A percentile compares a stretch with the other conserved stretches of the same genome.
Conservation (phyloP, 192 early-diverging fungal genomes). For the Linnemannia exigua region DNA sequence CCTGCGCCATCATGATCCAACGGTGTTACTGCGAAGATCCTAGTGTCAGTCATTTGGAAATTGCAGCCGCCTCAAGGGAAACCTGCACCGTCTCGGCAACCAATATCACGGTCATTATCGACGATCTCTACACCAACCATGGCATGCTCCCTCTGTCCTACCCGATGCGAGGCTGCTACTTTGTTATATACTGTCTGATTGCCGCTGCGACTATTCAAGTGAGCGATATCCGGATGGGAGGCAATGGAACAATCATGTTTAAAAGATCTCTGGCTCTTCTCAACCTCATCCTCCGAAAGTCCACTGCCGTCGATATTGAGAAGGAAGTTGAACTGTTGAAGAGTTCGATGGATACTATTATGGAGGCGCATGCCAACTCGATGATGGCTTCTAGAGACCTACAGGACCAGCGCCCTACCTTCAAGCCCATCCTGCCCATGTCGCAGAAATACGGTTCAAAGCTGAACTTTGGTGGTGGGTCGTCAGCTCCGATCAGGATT, state of each 20-base stretch:
- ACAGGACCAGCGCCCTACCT: constrained; percentile 38
- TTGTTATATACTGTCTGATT: constrained; percentile 66
- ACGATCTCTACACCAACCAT: constrained; percentile 60
- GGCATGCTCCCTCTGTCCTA: constrained; percentile 59
- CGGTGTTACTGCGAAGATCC: constrained; percentile 61
- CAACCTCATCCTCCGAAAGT: constrained; percentile 32
- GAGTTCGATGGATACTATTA: constrained; percentile 26
- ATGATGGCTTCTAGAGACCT: background rate
- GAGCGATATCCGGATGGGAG: constrained; percentile 47
- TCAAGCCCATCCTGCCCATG: constrained; percentile 54
- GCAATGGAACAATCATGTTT: constrained; percentile 46
- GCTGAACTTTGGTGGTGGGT: constrained; percentile 26
- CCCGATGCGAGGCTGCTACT: constrained; percentile 66
- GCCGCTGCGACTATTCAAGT: constrained; percentile 65
- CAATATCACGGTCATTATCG: constrained; percentile 64
- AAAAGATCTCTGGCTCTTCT: constrained; percentile 36
- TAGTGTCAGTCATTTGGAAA: constrained; percentile 57
- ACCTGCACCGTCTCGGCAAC: constrained; percentile 66
- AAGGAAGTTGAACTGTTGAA: constrained; percentile 43
- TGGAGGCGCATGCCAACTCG: constrained; percentile 3
- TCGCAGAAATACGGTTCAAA: constrained; percentile 46
- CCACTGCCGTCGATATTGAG: constrained; percentile 46
- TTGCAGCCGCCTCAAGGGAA: constrained; percentile 46
- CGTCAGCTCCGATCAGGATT: constrained; percentile 28
- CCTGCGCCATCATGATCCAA: constrained; percentile 64